Evolutionary conservation across 345 rosid genomes (phyloP), one percentile per base, ranked within the genome.

Genomic region (Populus deltoides): DNA sequence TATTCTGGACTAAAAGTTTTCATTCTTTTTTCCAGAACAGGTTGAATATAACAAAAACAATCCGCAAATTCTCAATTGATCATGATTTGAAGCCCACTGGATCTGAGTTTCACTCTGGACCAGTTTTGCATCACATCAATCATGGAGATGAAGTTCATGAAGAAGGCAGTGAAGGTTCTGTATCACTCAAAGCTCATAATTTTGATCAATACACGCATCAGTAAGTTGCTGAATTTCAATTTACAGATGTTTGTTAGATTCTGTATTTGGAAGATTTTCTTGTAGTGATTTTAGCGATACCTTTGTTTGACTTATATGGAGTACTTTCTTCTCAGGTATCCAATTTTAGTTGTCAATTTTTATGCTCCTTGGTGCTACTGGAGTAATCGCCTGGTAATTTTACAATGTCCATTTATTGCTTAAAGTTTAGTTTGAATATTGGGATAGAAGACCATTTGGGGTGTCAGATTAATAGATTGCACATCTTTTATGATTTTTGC

Each of bases 361-460:
- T 91, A 71, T 85, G 98, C 98, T 81, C 98, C 97, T 22, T 97
- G 99, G 99, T 97, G 99, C 86, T 86, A 84, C 83, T 97, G 97
- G 97, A 88, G 99, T 85, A 91, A 85, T 75, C 98, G 94, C 85
- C 88, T 97, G 97, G 98, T 94, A 92, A 83, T 75, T 81, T 51
- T 76, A 36, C 47, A 53, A 24, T 77, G 33, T 66, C 62, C 27
- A 15, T 78, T 41, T 61, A 31, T 85, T 39, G 62, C 41, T 12
- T 68, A 67, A 57, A 31, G 35, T 29, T 63, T 38, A 45, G 66
- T 17, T 31, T 45, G 67, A 65, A n/a, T 22, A n/a, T 20, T 75
- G 43, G 24, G n/a, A 20, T 12, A 51, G 8, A 25, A 57, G 29
- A 27, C 18, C 29, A 13, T 20, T 35, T 25, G 22, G 13, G 38